Evolutionary conservation across 139 green algal genomes (phyloP), one percentile per base, ranked within the genome.

Genomic region (Chlamydomonas sp.): DNA sequence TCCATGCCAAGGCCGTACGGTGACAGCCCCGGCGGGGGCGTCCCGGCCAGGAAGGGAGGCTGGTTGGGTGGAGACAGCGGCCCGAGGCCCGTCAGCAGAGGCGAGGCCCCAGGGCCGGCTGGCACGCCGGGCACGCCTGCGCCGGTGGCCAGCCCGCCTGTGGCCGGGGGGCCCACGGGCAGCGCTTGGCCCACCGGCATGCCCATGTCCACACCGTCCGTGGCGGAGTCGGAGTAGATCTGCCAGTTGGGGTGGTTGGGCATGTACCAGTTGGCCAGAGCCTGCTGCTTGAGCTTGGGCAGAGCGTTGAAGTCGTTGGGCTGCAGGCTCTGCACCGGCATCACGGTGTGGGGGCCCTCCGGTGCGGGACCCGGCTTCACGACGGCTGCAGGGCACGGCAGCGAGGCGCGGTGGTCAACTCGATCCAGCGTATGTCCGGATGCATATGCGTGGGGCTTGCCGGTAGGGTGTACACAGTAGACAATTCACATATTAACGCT

Each of bases 211-310:
- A 68, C 76, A 49, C 63, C 83, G 2, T 90, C 67, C 4, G 86
- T 78, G 67, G 74, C 63, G 8, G 4, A 62, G 0, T 89, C 82
- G 16, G 89, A 86, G 90, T 93, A 94, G 57, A 95, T 91, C 57
- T 64, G 69, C 93, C 93, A 95, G 75, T 90, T 90, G 6, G 90
- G 90, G 85, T 95, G 91, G 31, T 86, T 86, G 14, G 90, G 74
- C n/a, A 91, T 89, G 90, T 93, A 91, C 90, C 90, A 93, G 76
- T 60, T 89, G 80, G 91, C 88, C 72, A 94, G 60, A 15, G 93
- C 93, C 68, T 89, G 85, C 75, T 90, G 82, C 89, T 94, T 94
- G 12, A 95, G 88, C 58, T 89, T 89, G 12, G 91, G 93, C n/a
- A 95, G 77, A 63, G 86, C 60, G 81, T 91, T 86, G 84, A 91